A percentile compares a stretch with the other conserved stretches of the same genome.
Conservation (phyloP, 371 early-diverging fungal genomes). For the Astathelohania contejeani region DNA sequence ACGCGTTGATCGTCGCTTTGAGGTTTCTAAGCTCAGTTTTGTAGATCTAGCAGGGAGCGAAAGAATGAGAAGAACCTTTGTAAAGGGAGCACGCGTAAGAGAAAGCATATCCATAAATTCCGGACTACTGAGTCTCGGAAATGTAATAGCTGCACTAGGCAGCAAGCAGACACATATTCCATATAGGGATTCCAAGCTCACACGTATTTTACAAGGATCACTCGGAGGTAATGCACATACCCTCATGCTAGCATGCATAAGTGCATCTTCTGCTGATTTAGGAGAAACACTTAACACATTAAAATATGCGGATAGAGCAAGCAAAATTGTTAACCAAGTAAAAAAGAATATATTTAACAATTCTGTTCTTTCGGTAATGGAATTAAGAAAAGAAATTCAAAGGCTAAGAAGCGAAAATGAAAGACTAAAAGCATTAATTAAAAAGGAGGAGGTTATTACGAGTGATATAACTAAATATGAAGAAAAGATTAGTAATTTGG, state of each 20-base stretch:
- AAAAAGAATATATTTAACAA: slow-evolving; percentile 10
- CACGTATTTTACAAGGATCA: slow-evolving; percentile 77
- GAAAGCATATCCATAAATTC: slow-evolving; percentile 94
- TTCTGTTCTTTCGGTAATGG: slow-evolving; percentile 6
- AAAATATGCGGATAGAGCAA: slow-evolving; percentile 53
- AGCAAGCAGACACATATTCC: slow-evolving; percentile 65
- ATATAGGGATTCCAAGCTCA: slow-evolving; percentile 88
- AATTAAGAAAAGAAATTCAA: slow-evolving; percentile 41
- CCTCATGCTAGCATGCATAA: slow-evolving; percentile 76
- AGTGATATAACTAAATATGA: no score
- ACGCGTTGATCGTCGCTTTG: slow-evolving; percentile 4
- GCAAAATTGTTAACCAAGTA: slow-evolving; percentile 31
- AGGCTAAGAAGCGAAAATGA: slow-evolving; percentile 28
- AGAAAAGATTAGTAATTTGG: no score
- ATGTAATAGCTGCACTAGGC: slow-evolving; percentile 87
- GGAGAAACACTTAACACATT: slow-evolving; percentile 77
- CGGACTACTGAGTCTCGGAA: slow-evolving; percentile 85
- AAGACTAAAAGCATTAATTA: slow-evolving; percentile 16
- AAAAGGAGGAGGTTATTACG: background rate
- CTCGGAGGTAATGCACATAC: slow-evolving; percentile 71
- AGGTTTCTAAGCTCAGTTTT: slow-evolving; percentile 54
- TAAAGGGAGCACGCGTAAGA: slow-evolving; percentile 74
- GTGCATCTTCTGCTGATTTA: slow-evolving; percentile 61
- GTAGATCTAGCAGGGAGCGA: slow-evolving; percentile 99
- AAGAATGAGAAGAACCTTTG: slow-evolving; percentile 76